These are phyloP conservation scores for Fusarium nelsonii DNA, from an alignment of 2,329 filamentous ascomycete genomes.

Conservation along the genomic window DNA sequence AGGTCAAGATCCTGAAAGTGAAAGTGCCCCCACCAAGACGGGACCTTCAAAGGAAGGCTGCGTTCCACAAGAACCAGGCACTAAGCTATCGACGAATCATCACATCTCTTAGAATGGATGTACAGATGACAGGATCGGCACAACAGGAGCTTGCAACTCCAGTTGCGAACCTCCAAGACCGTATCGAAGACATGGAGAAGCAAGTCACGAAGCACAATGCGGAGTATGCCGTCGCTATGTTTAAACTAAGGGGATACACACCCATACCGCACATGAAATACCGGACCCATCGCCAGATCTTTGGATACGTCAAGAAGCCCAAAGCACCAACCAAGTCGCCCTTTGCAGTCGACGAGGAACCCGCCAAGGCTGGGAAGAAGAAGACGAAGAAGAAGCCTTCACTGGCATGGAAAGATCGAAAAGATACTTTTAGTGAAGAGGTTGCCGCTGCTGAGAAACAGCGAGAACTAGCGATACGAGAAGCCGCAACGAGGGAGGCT, in stretches of 20 bases:
- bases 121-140: neutral
- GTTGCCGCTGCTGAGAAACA: constrained; percentile 26
- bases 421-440: constrained; percentile 21
- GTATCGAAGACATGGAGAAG: constrained; percentile 43
- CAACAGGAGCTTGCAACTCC: neutral
- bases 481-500: constrained; percentile 6
- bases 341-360: constrained; percentile 11
- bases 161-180: constrained; percentile 18
- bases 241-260: constrained; percentile 46
- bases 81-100: constrained; percentile 48
- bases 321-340: constrained; percentile 36
- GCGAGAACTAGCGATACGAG: constrained; percentile 11
- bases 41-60: constrained; percentile 47
- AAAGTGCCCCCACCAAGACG: constrained; percentile 42
- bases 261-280: constrained; percentile 49
- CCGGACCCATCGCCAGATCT: constrained; percentile 48
- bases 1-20: neutral
- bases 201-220: constrained; percentile 46
- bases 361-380: constrained; percentile 4
- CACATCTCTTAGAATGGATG: constrained; percentile 32
- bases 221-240: constrained; percentile 47
- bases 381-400: constrained; percentile 6
- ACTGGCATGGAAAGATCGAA: constrained; percentile 12
- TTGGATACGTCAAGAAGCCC: constrained; percentile 43
- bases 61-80: constrained; percentile 50